phyloP scores from a whole-genome alignment of 1,284 basidiomycete genomes.

The Pseudomicrostroma phylloplanum region DNA sequence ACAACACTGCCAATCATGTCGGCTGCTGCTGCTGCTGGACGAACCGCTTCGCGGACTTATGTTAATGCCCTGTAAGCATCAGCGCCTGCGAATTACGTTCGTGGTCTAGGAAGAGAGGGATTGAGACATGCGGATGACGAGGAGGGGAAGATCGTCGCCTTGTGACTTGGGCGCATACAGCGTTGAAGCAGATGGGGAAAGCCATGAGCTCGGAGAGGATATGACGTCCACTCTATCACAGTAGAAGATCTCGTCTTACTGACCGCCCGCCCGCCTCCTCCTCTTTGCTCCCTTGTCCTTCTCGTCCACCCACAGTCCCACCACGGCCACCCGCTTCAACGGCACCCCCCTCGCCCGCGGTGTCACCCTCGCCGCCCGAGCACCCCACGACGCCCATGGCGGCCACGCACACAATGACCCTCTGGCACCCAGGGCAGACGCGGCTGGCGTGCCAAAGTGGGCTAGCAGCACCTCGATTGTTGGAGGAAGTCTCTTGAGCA shows the following conservation, averaged over 20 bases:
- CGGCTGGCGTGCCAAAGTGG: slow-evolving; percentile 65
- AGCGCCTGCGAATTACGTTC: not conserved
- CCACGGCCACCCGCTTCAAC: slow-evolving; percentile 30
- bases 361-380: slow-evolving; percentile 39
- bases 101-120: no score
- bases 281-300: not conserved
- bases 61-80: slow-evolving; percentile 4
- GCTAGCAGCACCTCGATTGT: slow-evolving; percentile 59
- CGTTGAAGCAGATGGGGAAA: no score
- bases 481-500: slow-evolving; percentile 60
- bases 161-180: no score
- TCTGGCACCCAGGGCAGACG: slow-evolving; percentile 57
- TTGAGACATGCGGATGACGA: no score
- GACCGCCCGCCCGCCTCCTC: not conserved
- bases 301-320: slow-evolving; percentile 20
- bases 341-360: slow-evolving; percentile 32
- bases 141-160: no score
- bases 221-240: not conserved
- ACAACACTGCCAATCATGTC: slow-evolving; percentile 3
- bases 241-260: not conserved
- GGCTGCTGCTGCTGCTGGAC: not conserved
- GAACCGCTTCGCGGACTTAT: not conserved
- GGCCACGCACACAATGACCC: slow-evolving; percentile 62
- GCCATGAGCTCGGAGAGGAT: not conserved
- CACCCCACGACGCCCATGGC: slow-evolving; percentile 45